Base-by-base conservation (phyloP, 1,139 yeast genomes). In the Sugiyamaella grinbergsii region DNA sequence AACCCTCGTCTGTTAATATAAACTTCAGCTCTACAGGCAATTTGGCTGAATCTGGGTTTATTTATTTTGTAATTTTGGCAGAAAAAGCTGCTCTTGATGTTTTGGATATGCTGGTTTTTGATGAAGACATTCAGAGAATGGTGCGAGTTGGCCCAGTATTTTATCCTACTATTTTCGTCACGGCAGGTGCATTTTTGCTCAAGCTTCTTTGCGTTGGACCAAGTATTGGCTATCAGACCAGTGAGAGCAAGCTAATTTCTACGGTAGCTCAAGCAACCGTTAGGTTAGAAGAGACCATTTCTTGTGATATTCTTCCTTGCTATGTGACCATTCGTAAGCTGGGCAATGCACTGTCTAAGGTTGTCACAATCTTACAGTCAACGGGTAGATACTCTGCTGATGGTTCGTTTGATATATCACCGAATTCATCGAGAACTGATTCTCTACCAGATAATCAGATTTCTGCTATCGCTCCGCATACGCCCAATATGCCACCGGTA, bases 121-220 rank as follows among this genome's bases (percentile, higher is more conserved):
- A 60, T 44, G 49, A 50, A 19, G 64, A 60, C 41, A 59, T 56
- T 24, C 61, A 60, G 42, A 54, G 64, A 18, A 52, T 60, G 40
- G 52, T 60, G 10, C 42, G 54, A 3, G 57, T 55, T 10, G 64
- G 60, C 5, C 64, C 64, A 1, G 61, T 60, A 22, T 60, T 60
- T 37, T 60, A 60, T 39, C 62, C 63, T 16, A 60, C 64, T 3
- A 60, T 60, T 7, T 60, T 60, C 33, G 60, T 60, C 23, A 60
- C 64, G 1, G 64, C 63, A 4, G 55, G 59, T 1, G 64, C 64
- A 13, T 56, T 56, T 26, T 44, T 60, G 31, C 55, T 60, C 19
- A 60, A 60, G 47, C 51, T 60, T 13, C 50, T 60, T 16, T 48
- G 59, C 15, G 46, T 56, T 7, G 52, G 58, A 1, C 53, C 56